phyloP scores from a whole-genome alignment of 1,284 basidiomycete genomes.

The Retiboletus fuscus region DNA sequence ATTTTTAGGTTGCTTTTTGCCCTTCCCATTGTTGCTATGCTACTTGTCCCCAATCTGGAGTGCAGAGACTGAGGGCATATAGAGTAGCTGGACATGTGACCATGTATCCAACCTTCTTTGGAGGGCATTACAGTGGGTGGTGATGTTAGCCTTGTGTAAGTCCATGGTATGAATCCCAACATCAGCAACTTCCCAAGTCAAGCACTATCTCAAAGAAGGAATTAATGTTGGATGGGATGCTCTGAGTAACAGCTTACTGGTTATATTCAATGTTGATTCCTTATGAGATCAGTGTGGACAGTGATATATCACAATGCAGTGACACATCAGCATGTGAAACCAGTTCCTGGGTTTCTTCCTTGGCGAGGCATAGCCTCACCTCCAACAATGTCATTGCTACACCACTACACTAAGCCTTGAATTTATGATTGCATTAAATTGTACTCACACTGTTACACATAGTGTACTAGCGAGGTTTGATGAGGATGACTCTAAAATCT shows the following conservation, averaged over 20 bases:
- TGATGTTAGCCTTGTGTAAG: neutral
- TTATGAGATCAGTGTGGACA: neutral
- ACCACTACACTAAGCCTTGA: neutral
- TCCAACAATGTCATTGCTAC: conserved; percentile 15
- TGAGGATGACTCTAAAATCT: too few relatives aligned
- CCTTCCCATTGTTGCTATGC: too few relatives aligned
- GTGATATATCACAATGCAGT: conserved; percentile 17
- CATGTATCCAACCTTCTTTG: conserved; percentile 9
- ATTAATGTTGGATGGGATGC: too few relatives aligned
- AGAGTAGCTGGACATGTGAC: conserved; percentile 5
- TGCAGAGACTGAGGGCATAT: conserved; percentile 14
- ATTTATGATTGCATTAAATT: too few relatives aligned
- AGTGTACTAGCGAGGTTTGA: too few relatives aligned
- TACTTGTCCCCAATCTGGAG: too few relatives aligned
- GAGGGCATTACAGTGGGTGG: neutral
- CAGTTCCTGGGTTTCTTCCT: conserved; percentile 12
- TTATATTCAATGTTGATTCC: conserved; percentile 11
- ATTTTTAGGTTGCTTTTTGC: neutral
- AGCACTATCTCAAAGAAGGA: neutral
- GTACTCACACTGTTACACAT: too few relatives aligned
- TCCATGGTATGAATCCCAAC: neutral
- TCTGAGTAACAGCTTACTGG: conserved; percentile 19
- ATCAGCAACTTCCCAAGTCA: neutral
- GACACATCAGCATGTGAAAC: conserved; percentile 1
- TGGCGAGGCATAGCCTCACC: conserved; percentile 7